Evolutionary conservation across 2,329 filamentous ascomycete genomes (phyloP), one percentile per base, ranked within the genome.

Genomic region (Fusarium graminum): DNA sequence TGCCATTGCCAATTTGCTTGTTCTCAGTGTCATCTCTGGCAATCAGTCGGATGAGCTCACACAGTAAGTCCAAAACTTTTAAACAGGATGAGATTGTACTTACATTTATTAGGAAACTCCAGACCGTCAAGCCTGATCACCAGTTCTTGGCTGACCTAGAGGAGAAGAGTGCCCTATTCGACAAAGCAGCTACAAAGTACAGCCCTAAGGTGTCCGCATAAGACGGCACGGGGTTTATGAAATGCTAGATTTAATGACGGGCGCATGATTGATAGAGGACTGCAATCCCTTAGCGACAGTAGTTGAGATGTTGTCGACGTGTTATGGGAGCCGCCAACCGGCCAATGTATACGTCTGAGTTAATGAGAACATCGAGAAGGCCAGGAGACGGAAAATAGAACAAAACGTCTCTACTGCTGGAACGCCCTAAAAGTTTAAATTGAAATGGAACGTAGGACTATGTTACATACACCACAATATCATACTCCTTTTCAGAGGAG

Each of bases 101-200:
- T 57, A 78, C 45, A n/a, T 6, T 4, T 68, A 42, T 9, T 44
- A 90, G 88, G 55, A 79, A 81, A 26, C 79, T 91, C 30, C 80
- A 86, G 77, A 85, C 83, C 51, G 80, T 81, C 16, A 85, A 90
- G 52, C 85, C 90, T 26, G 80, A 89, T 52, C 93, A 97, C 78
- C 80, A 87, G 32, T 82, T 95, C 63, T 77, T 97, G 57, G 76
- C 79, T 39, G 94, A 97, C 71, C 80, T 97, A 71, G 85, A 88
- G 73, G 92, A 93, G 80, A 98, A 97, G 89, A 92, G 88, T 77
- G 86, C 84, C n/a, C 80, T 93, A 58, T 98, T 98, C 75, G 92
- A 97, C 77, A 89, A 89, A 72, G 94, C 94, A 13, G 92, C 92
- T 19, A 84, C 87, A 26, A 98, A 97, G 81, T 98, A 95, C 79